These are phyloP conservation scores for Neofusicoccum cordaticola DNA, from an alignment of 2,329 filamentous ascomycete species.

Conservation along the genomic window DNA sequence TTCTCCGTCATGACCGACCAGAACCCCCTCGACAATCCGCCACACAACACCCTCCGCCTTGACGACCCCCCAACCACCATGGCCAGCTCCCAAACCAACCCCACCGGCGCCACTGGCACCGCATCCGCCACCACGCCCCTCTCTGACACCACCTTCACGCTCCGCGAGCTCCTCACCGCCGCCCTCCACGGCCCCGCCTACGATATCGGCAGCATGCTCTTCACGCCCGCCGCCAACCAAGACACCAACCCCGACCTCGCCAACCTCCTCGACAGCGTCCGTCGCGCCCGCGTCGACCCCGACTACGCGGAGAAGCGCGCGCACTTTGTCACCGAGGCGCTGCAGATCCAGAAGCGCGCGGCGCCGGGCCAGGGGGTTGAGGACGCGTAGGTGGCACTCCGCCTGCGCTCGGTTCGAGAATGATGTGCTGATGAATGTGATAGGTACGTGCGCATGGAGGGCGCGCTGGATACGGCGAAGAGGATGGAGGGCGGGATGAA, in stretches of 20 bases:
- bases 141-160: background rate
- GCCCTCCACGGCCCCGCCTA: background rate
- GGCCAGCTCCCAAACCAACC: background rate
- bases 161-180: background rate
- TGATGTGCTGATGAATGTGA: too few species aligned
- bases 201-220: background rate
- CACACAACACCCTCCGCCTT: too few species aligned
- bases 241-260: background rate
- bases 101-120: background rate
- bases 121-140: background rate
- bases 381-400: background rate
- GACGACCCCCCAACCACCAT: background rate
- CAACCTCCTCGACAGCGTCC: background rate
- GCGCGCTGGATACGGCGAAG: background rate
- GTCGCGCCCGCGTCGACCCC: background rate
- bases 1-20: too few species aligned
- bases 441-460: background rate
- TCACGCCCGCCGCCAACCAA: background rate
- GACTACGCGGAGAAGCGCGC: background rate
- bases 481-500: background rate
- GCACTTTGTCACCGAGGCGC: background rate
- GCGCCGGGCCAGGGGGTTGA: background rate
- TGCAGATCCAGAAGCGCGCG: background rate
- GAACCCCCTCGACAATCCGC: too few species aligned
- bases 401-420: too few species aligned